phyloP scores from a whole-genome alignment of 2,329 filamentous ascomycete species.

The Nannizzia gypsea region DNA sequence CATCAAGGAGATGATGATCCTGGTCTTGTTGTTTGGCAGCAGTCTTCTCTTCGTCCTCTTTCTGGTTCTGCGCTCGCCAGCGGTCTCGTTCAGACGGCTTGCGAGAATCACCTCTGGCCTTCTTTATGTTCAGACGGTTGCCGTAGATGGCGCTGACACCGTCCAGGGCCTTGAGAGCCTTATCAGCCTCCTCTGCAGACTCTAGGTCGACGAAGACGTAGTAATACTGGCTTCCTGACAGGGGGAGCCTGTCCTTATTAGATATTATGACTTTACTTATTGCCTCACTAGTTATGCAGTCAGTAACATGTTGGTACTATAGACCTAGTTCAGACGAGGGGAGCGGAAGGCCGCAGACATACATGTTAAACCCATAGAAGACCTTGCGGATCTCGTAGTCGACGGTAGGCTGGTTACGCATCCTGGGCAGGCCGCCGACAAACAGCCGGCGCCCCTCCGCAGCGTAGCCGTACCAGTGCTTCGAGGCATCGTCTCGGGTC shows the following conservation, averaged over 20 bases:
- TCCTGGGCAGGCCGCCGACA: constrained; percentile 36
- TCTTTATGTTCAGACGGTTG: constrained; percentile 28
- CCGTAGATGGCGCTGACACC: constrained; percentile 33
- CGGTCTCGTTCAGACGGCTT: constrained; percentile 22
- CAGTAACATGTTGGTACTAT: too few species aligned
- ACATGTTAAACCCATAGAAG: constrained; percentile 36
- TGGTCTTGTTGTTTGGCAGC: not conserved
- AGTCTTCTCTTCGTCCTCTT: not conserved
- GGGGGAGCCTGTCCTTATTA: constrained; percentile 43
- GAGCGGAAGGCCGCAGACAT: constrained; percentile 13
- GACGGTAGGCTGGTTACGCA: constrained; percentile 32
- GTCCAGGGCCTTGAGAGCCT: constrained; percentile 38
- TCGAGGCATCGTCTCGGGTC: constrained; percentile 30
- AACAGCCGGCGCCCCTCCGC: constrained; percentile 36
- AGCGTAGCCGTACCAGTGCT: constrained; percentile 23
- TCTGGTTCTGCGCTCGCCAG: constrained; percentile 12
- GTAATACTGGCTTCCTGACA: constrained; percentile 48
- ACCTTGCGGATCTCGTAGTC: constrained; percentile 34
- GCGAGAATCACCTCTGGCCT: constrained; percentile 28
- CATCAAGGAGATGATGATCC: not conserved
- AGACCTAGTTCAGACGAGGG: too few species aligned
- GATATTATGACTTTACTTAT: constrained; percentile 47
- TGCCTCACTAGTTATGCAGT: constrained; percentile 25
- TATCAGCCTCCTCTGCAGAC: constrained; percentile 42
- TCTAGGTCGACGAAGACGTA: constrained; percentile 53